A percentile compares a stretch with the other conserved stretches of the same genome.
Conservation (phyloP, 352 stramenopile genomes). For the Phytophthora kernoviae region DNA sequence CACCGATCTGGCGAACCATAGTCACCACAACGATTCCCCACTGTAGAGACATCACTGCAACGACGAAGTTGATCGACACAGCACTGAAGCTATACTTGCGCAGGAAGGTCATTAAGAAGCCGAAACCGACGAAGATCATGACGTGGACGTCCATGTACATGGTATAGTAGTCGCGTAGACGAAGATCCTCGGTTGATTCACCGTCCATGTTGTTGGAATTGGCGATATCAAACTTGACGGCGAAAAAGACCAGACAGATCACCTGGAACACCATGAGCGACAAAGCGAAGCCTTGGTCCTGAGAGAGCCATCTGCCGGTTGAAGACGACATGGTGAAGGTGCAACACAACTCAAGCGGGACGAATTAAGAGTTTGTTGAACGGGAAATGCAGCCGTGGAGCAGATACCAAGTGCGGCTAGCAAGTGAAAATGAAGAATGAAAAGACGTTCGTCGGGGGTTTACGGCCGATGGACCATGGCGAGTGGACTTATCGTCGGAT, state of each 20-base stretch:
- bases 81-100: conserved; percentile 81
- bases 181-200: background rate
- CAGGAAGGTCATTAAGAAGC: conserved; percentile 90
- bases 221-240: conserved; percentile 49
- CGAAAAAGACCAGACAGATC: conserved; percentile 54
- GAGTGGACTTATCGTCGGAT: too few relatives aligned
- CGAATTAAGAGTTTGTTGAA: too few relatives aligned
- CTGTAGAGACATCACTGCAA: conserved; percentile 67
- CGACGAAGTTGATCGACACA: conserved; percentile 80
- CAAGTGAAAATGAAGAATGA: too few relatives aligned
- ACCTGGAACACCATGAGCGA: conserved; percentile 45
- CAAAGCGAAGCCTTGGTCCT: conserved; percentile 39
- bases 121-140: conserved; percentile 90
- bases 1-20: conserved; percentile 60
- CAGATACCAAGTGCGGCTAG: too few relatives aligned
- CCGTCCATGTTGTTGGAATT: conserved; percentile 13
- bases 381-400: too few relatives aligned
- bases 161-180: conserved; percentile 33
- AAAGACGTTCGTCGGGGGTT: too few relatives aligned
- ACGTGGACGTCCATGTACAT: conserved; percentile 85
- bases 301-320: background rate
- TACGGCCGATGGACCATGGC: too few relatives aligned
- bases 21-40: conserved; percentile 75
- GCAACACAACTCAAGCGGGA: too few relatives aligned
- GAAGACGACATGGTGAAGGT: background rate